These are phyloP conservation scores for Aspergillus piperis DNA, from an alignment of 2,329 filamentous ascomycete species.

Conservation along the genomic window DNA sequence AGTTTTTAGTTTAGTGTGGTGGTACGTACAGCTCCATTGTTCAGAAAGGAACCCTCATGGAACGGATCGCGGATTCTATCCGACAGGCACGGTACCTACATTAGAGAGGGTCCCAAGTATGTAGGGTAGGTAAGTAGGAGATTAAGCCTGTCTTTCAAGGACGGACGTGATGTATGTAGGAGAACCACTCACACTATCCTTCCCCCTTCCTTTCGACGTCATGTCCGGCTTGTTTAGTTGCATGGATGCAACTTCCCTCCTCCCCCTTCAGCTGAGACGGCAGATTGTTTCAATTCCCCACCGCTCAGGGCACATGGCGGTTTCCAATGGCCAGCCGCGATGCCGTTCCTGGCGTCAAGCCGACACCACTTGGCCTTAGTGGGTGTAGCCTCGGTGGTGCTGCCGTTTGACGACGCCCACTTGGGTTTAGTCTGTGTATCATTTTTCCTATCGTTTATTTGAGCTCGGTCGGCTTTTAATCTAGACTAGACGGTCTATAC, in stretches of 20 bases:
- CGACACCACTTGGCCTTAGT: constrained; percentile 8
- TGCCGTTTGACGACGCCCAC: constrained; percentile 5
- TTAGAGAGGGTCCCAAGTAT: not conserved
- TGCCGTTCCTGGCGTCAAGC: constrained; percentile 23
- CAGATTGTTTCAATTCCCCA: constrained; percentile 22
- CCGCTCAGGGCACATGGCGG: constrained; percentile 19
- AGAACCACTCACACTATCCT: not conserved
- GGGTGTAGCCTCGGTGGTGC: constrained; percentile 8
- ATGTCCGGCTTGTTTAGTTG: not conserved
- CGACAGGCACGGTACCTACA: not conserved
- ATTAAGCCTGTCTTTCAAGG: not conserved
- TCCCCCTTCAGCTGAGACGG: constrained; percentile 6
- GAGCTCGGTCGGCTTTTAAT: not conserved
- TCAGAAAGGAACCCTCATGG: not conserved
- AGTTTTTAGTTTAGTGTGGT: not conserved
- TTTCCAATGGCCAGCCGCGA: constrained; percentile 20
- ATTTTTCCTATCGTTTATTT: not conserved
- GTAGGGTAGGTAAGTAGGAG: not conserved
- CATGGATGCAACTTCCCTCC: not conserved
- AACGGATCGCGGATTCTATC: not conserved
- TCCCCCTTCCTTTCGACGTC: constrained; percentile 4
- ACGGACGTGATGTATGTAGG: not conserved
- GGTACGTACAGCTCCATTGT: not conserved
- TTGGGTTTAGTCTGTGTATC: not conserved
- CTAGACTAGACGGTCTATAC: too few species aligned